phyloP scores from a whole-genome alignment of 2,329 filamentous ascomycete genomes.

The Penicillium sp. region DNA sequence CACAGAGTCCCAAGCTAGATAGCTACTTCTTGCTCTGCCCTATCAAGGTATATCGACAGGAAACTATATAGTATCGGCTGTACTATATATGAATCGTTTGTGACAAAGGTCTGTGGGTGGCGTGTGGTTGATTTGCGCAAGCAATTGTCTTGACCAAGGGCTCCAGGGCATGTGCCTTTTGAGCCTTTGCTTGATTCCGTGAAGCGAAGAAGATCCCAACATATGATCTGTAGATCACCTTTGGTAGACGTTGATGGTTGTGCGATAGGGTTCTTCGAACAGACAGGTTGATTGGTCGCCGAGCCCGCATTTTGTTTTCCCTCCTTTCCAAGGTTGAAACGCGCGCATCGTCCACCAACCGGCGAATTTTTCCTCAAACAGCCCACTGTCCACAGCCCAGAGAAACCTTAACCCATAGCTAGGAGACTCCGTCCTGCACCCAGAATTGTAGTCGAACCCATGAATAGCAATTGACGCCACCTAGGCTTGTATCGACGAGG shows the following conservation, averaged over 20 bases:
- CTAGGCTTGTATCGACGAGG: conserved; percentile 6
- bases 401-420: neutral
- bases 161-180: neutral
- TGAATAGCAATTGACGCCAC: conserved; percentile 21
- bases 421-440: conserved; percentile 8
- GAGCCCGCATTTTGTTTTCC: neutral
- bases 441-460: conserved; percentile 9
- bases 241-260: neutral
- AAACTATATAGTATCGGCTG: conserved; percentile 59
- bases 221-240: neutral
- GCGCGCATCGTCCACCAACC: neutral
- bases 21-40: conserved; percentile 57
- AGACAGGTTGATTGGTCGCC: neutral
- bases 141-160: conserved; percentile 4
- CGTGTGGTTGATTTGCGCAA: conserved; percentile 19
- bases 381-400: conserved; percentile 1
- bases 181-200: neutral
- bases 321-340: neutral
- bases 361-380: neutral
- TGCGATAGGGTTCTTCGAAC: neutral
- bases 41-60: conserved; percentile 69
- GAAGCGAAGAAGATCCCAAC: neutral
- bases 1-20: conserved; percentile 69
- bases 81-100: conserved; percentile 45
- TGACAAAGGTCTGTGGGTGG: conserved; percentile 33